Percentiles rank a stretch among this genome's conserved stretches.
These are phyloP conservation scores for Pugionium cornutum DNA, from an alignment of 345 rosid genomes.

Conservation along the genomic window DNA sequence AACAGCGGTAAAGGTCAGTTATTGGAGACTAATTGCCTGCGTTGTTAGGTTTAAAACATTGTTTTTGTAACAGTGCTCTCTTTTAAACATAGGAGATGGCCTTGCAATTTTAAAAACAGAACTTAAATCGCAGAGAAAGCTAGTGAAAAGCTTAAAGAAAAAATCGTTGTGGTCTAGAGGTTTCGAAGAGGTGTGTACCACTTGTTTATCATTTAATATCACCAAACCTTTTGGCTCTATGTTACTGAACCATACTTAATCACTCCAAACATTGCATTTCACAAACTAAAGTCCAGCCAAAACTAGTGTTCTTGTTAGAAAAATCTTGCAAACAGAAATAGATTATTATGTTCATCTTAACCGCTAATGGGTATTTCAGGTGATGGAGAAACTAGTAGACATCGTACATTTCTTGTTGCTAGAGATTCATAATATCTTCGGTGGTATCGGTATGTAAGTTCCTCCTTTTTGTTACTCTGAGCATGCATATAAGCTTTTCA, in stretches of 20 bases:
- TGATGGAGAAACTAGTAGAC: slow-evolving; percentile 96
- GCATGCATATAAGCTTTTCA: slow-evolving; percentile 4
- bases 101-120: slow-evolving; percentile 63
- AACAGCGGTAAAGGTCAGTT: slow-evolving; percentile 54
- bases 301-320: background rate
- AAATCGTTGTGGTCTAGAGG: slow-evolving; percentile 87
- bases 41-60: slow-evolving; percentile 21
- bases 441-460: slow-evolving; percentile 65
- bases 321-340: background rate
- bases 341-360: background rate
- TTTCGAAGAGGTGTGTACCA: slow-evolving; percentile 72
- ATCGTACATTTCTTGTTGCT: slow-evolving; percentile 77
- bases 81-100: slow-evolving; percentile 52
- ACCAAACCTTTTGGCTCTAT: slow-evolving; percentile 9
- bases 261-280: slow-evolving; percentile 4
- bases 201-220: slow-evolving; percentile 6
- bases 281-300: slow-evolving; percentile 2
- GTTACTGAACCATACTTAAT: background rate
- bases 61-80: slow-evolving; percentile 6
- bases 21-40: background rate
- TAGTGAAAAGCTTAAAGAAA: slow-evolving; percentile 73
- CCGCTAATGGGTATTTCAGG: slow-evolving; percentile 47
- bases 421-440: slow-evolving; percentile 76
- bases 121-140: slow-evolving; percentile 72
- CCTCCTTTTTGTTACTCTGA: slow-evolving; percentile 29